Evolutionary conservation across 2,329 filamentous ascomycete species (phyloP), one percentile per base, ranked within the genome.

Genomic region (Botrytis medusae): DNA sequence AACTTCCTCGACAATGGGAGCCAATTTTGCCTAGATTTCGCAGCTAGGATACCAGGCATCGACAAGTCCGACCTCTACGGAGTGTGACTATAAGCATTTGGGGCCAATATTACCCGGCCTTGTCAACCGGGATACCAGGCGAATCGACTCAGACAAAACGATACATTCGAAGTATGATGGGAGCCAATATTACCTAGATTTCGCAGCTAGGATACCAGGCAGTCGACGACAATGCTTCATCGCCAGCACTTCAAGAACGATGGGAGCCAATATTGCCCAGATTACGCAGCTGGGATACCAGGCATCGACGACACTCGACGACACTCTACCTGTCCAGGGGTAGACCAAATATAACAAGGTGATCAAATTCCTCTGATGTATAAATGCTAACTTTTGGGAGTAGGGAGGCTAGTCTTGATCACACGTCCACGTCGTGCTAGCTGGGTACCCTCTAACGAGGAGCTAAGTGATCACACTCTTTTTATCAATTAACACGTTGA

Each of bases 351-450:
- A 29, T 6, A 18, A 57, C n/a, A 57, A 57, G n/a, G 51, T 57
- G 51, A 29, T 29, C 2, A 18, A 3, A 29, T 32, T 57, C n/a
- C n/a, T 57, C 16, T 32, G 14, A 57, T 57, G 14, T n/a, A 18
- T 18, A 16, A 48, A 14, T 25, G 29, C 63, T 65, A 37, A 48
- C 46, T 37, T 22, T 29, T 32, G n/a, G 25, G 20, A 48, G 1
- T 48, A 65, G 63, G 63, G 44, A 34, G 63, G 63, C 44, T 65
- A 65, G 63, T 29, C 42, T 65, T 48, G 63, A 65, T 65, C 63
- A 48, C 42, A 65, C 44, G 42, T 65, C 63, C 63, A 48, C 63
- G 44, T 42, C 60, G 60, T 62, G 60, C 60, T 40, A 62, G 60
- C 60, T 62, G 34, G 60, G 60, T 40, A 62, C 60, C 60, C 60